phyloP scores from a whole-genome alignment of 352 stramenopile species.

The Pythium biforme region DNA sequence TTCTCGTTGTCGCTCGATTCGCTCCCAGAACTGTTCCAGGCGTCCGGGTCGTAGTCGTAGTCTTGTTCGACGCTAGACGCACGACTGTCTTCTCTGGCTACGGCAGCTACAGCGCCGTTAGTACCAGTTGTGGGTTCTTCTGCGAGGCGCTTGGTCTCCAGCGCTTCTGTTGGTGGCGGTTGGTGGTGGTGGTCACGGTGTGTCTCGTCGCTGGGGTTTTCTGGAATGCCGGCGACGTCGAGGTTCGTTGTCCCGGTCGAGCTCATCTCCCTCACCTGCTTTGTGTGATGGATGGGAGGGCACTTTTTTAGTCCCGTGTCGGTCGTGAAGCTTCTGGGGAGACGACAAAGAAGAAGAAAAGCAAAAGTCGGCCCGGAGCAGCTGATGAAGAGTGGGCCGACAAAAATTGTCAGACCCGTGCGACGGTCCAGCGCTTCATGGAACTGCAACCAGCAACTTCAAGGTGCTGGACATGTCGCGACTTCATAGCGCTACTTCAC shows the following conservation, averaged over 20 bases:
- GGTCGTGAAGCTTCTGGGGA: slow-evolving; percentile 3
- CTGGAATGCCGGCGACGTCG: background rate
- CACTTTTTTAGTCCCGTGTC: slow-evolving; percentile 8
- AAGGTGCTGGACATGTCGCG: background rate
- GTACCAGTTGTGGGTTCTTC: background rate
- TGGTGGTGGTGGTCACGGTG: background rate
- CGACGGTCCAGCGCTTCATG: background rate
- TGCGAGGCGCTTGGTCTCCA: background rate
- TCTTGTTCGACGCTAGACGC: background rate
- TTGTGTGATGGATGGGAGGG: background rate
- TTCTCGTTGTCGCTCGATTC: background rate
- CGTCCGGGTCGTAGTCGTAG: background rate
- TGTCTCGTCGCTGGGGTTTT: slow-evolving; percentile 2
- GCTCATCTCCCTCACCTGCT: slow-evolving; percentile 11
- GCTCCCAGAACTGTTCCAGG: background rate
- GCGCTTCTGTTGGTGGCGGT: background rate
- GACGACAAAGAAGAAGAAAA: background rate
- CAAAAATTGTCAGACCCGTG: background rate
- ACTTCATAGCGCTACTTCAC: slow-evolving; percentile 22
- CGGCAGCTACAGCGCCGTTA: no score
- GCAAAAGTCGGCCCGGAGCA: background rate
- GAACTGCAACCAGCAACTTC: slow-evolving; percentile 23
- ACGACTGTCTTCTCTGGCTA: background rate
- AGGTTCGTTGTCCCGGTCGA: background rate
- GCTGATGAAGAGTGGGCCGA: background rate